Percentiles rank a stretch among this genome's conserved stretches.
phyloP scores from a whole-genome alignment of 352 stramenopile species.

The Thraustochytrium striatum region DNA sequence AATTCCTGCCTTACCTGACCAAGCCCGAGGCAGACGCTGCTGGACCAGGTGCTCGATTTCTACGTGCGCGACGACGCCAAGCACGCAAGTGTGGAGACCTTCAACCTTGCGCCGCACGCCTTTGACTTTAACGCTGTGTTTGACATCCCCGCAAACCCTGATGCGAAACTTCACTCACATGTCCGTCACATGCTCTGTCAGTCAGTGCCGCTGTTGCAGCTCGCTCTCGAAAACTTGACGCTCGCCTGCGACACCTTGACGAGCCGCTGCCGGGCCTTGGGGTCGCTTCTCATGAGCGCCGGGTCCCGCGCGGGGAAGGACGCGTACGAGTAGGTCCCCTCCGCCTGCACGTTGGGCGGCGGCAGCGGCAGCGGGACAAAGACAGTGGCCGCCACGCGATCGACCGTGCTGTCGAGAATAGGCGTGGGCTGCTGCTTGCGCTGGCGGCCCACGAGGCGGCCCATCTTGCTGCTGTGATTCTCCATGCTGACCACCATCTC shows the following conservation, averaged over 20 bases:
- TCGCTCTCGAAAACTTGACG: background rate
- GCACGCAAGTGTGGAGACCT: slow-evolving; percentile 64
- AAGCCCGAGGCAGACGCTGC: slow-evolving; percentile 34
- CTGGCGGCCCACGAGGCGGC: slow-evolving; percentile 51
- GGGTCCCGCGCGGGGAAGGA: background rate
- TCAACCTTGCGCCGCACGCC: background rate
- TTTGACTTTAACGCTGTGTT: slow-evolving; percentile 31
- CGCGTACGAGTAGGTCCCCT: background rate
- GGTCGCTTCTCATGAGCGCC: background rate
- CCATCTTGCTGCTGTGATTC: background rate
- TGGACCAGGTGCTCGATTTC: slow-evolving; percentile 6
- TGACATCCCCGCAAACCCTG: background rate
- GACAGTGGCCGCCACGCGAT: background rate
- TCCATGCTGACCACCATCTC: background rate
- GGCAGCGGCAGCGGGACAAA: background rate
- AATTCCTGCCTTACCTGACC: slow-evolving; percentile 47
- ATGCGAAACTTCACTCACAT: background rate
- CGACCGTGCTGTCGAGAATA: background rate
- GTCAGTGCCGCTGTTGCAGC: too few relatives aligned
- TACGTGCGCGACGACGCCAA: background rate
- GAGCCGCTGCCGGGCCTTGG: background rate
- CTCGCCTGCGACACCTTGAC: background rate
- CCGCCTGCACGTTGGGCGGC: background rate
- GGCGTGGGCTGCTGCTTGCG: slow-evolving; percentile 52
- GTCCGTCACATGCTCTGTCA: too few relatives aligned